Percentiles rank a stretch among this genome's conserved stretches.
Evolutionary conservation across 2,329 filamentous ascomycete species (phyloP).

Genomic region (Colletotrichum costaricense): DNA sequence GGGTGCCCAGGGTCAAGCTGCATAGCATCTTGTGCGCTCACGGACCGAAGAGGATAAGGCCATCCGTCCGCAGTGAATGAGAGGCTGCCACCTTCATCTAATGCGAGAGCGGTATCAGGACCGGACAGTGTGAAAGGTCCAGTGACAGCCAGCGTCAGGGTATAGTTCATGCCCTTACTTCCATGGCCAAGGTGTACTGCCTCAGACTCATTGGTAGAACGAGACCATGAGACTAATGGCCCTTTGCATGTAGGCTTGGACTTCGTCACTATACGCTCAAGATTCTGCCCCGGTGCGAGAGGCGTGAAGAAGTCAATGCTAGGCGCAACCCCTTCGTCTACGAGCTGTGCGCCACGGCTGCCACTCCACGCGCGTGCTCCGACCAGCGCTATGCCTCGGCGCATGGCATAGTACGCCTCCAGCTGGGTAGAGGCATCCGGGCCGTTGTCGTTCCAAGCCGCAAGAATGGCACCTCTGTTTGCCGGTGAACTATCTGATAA

Average conservation of each 20-base stretch:
- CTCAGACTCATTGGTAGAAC: background rate
- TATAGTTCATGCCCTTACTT: slow-evolving; percentile 60
- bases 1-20: slow-evolving; percentile 59
- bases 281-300: slow-evolving; percentile 55
- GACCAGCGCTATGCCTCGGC: slow-evolving; percentile 55
- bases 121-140: slow-evolving; percentile 6
- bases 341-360: slow-evolving; percentile 46
- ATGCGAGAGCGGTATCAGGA: background rate
- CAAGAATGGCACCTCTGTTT: slow-evolving; percentile 51
- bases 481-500: slow-evolving; percentile 43
- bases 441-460: slow-evolving; percentile 61
- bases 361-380: slow-evolving; percentile 55
- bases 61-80: slow-evolving; percentile 43
- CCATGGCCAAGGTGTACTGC: slow-evolving; percentile 44
- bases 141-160: slow-evolving; percentile 47
- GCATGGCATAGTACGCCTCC: slow-evolving; percentile 59
- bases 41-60: slow-evolving; percentile 60
- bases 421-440: slow-evolving; percentile 59
- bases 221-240: slow-evolving; percentile 47
- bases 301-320: slow-evolving; percentile 52
- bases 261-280: slow-evolving; percentile 48
- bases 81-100: background rate
- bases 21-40: slow-evolving; percentile 54
- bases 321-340: slow-evolving; percentile 38
- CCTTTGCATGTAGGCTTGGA: slow-evolving; percentile 5